Conservation (phyloP, 2,329 filamentous ascomycete genomes). For the Aspergillus niger region DNA sequence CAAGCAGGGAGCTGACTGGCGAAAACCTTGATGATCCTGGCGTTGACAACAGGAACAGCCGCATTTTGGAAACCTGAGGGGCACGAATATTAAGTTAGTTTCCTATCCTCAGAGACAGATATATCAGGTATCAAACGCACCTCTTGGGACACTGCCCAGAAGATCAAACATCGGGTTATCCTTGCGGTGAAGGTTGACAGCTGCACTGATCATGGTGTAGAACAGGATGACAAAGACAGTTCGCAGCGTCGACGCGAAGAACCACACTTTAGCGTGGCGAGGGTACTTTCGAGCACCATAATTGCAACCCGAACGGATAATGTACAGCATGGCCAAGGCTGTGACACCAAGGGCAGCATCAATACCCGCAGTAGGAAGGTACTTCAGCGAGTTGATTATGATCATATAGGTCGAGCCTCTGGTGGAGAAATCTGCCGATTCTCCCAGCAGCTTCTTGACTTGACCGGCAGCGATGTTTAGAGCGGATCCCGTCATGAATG, state of each 20-base stretch:
- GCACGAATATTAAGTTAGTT: too few species aligned
- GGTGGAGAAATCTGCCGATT: slow-evolving; percentile 66
- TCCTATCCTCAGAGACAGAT: background rate
- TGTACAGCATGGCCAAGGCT: slow-evolving; percentile 74
- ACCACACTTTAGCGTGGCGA: slow-evolving; percentile 70
- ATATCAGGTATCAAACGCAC: slow-evolving; percentile 39
- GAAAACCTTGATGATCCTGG: slow-evolving; percentile 67
- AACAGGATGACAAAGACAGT: slow-evolving; percentile 89
- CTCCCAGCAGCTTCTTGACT: slow-evolving; percentile 77
- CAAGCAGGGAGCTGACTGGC: slow-evolving; percentile 74
- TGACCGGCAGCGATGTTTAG: slow-evolving; percentile 86
- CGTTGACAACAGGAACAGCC: slow-evolving; percentile 69
- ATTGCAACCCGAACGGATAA: slow-evolving; percentile 68
- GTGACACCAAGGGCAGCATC: slow-evolving; percentile 89
- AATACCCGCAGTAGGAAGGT: slow-evolving; percentile 66
- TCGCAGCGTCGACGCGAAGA: slow-evolving; percentile 88
- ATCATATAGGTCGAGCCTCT: slow-evolving; percentile 78
- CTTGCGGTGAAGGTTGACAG: slow-evolving; percentile 71
- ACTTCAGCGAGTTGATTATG: slow-evolving; percentile 77
- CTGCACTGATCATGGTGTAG: slow-evolving; percentile 87
- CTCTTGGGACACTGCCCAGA: slow-evolving; percentile 75
- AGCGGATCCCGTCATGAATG: slow-evolving; percentile 96
- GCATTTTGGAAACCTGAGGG: slow-evolving; percentile 73
- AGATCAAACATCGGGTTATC: slow-evolving; percentile 71
- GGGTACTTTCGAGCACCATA: slow-evolving; percentile 70